phyloP scores from a whole-genome alignment of 148 eudicot genomes.

The Dysphania ambrosioides region DNA sequence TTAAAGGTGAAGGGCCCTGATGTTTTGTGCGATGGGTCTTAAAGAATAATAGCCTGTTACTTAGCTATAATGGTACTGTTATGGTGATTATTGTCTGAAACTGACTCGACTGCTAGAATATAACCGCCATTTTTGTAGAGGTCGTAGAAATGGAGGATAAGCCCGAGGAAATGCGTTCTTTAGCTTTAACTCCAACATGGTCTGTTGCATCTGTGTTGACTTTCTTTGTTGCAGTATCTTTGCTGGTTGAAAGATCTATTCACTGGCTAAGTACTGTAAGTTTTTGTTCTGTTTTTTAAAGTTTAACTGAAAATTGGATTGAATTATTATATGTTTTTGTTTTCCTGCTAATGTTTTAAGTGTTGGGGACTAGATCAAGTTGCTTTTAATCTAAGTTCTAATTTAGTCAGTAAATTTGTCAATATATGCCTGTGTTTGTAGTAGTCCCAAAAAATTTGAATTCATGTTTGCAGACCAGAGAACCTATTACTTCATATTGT shows the following conservation, averaged over 20 bases:
- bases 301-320: neutral
- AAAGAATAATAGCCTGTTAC: conserved; percentile 13
- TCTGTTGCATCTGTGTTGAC: conserved; percentile 92
- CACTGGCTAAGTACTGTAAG: conserved; percentile 72
- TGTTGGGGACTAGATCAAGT: neutral
- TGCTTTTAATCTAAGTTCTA: neutral
- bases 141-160: conserved; percentile 40
- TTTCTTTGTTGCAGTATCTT: conserved; percentile 77
- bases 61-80: neutral
- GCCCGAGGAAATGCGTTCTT: conserved; percentile 52
- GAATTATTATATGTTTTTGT: neutral
- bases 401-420: neutral
- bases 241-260: conserved; percentile 87
- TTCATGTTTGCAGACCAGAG: neutral
- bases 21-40: conserved; percentile 1
- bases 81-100: conserved; percentile 11
- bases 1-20: neutral
- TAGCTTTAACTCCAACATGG: conserved; percentile 97
- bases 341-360: neutral
- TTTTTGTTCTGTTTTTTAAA: neutral
- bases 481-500: neutral
- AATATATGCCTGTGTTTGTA: neutral
- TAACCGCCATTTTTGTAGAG: conserved; percentile 5
- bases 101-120: conserved; percentile 7
- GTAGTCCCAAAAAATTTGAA: too few species aligned